Evolutionary conservation across 495 filamentous ascomycete genomes (phyloP).

Genomic region (Wilcoxina mikolae): DNA sequence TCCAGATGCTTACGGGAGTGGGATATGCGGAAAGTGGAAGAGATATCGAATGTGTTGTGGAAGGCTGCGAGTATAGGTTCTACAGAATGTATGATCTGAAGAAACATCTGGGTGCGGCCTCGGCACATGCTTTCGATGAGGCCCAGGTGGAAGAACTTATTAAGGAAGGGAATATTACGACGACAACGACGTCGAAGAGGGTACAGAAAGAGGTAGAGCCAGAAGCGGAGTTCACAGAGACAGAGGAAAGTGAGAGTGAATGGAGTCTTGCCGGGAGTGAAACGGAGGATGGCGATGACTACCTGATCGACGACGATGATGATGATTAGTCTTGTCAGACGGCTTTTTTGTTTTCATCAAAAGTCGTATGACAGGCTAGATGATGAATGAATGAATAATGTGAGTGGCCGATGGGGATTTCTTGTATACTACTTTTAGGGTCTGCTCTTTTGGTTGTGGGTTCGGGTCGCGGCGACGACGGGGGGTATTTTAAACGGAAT

Average conservation of each 20-base stretch:
- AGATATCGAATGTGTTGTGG: slow-evolving; percentile 21
- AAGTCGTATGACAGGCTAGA: no score
- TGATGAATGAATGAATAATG: no score
- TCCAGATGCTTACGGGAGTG: slow-evolving; percentile 20
- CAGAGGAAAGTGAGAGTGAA: neutral
- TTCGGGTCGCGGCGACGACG: no score
- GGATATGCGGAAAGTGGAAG: slow-evolving; percentile 26
- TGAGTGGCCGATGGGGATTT: no score
- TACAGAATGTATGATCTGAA: slow-evolving; percentile 20
- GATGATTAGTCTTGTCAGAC: no score
- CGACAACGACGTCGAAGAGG: neutral
- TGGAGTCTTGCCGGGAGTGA: neutral
- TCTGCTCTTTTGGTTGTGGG: no score
- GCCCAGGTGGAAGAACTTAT: slow-evolving; percentile 13
- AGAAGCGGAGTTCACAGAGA: neutral
- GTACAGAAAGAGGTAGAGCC: neutral
- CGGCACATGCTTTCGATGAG: slow-evolving; percentile 17
- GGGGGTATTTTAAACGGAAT: no score
- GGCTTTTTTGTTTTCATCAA: no score
- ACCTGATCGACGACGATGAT: neutral
- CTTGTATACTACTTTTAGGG: no score
- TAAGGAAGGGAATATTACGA: neutral
- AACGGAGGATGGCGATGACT: neutral
- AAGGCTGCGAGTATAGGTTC: slow-evolving; percentile 22
- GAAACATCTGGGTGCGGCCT: slow-evolving; percentile 15